Percentiles rank a stretch among this genome's conserved stretches.
phyloP scores from a whole-genome alignment of 768 basidiomycete species.

The Xerocomus potaroensis region DNA sequence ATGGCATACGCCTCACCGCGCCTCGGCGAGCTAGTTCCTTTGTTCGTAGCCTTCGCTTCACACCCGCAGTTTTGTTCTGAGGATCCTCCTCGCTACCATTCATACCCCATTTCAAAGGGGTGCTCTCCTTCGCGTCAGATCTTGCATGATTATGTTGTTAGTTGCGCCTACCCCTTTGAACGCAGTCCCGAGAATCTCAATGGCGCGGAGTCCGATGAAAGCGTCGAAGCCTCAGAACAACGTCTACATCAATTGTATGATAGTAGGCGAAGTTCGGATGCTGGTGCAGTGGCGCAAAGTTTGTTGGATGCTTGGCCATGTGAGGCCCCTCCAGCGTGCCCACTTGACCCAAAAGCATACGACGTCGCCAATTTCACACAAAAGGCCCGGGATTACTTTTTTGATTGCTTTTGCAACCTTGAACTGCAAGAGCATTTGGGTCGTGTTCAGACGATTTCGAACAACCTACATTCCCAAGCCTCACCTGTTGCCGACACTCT shows the following conservation, averaged over 20 bases:
- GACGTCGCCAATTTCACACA: neutral
- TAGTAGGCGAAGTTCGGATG: neutral
- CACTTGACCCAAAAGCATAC: conserved; percentile 1
- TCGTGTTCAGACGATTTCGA: neutral
- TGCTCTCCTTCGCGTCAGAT: conserved; percentile 1
- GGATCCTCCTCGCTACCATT: conserved; percentile 11
- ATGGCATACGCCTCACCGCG: conserved; percentile 24
- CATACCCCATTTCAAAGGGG: conserved; percentile 8
- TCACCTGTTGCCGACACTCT: no score
- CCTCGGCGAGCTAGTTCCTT: conserved; percentile 14
- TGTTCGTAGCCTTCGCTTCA: conserved; percentile 29
- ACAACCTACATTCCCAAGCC: neutral
- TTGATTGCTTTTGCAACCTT: conserved; percentile 11
- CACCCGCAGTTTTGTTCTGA: conserved; percentile 5
- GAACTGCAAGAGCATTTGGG: conserved; percentile 3
- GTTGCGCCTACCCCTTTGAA: neutral
- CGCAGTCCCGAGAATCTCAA: conserved; percentile 5
- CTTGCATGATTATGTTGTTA: neutral
- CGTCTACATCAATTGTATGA: conserved; percentile 6
- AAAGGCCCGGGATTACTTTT: conserved; percentile 1
- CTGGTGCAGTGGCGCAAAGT: neutral
- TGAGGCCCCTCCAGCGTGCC: conserved; percentile 6
- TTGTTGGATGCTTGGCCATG: conserved; percentile 17
- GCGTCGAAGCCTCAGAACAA: neutral
- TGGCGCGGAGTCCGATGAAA: neutral